Evolutionary conservation across 768 basidiomycete species (phyloP), one percentile per base, ranked within the genome.

Genomic region (Calocybe indica): DNA sequence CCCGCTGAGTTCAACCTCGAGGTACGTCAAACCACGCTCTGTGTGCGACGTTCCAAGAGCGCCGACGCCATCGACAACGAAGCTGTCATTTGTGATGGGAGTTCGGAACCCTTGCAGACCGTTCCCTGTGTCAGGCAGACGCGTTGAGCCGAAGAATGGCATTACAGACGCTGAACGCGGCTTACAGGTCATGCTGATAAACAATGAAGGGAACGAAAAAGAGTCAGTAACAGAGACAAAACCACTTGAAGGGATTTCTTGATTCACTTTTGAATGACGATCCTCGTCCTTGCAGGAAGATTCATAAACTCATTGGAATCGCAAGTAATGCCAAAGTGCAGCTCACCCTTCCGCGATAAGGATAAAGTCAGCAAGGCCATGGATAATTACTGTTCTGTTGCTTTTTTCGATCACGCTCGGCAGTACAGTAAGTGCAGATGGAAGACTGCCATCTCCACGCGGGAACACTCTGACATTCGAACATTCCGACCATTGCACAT

Each of bases 361-460:
- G 48, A 85, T 72, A 55, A 79, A 89, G 62, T 90, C 87, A 0
- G 78, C 83, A 43, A 87, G 67, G 0, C 87, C 87, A 44, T 90
- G 86, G 5, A 80, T 71, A 46, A 89, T 82, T 10, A 88, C 82
- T 2, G 71, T 76, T 43, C 84, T 70, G 45, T 77, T 66, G 60
- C 71, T 87, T 71, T 85, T 87, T 64, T 87, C 83, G 46, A 90
- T 88, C 46, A 86, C 85, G 51, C 70, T 81, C 5, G 87, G 85
- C 3, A 89, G 69, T 1, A 88, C 83, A 5, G 71, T 78, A 44
- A 87, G 71, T 0, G 77, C 74, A 6, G 85, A 72, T 0, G 85
- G 85, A 2, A 75, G 64, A 50, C 83, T 86, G 7, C 48, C 58
- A 57, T 88, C 87, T 9, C 79, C 79, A 3, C 69, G 55, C 1